Evolutionary conservation across 768 basidiomycete species (phyloP), one percentile per base, ranked within the genome.

Genomic region (Hysterangium stoloniferum): DNA sequence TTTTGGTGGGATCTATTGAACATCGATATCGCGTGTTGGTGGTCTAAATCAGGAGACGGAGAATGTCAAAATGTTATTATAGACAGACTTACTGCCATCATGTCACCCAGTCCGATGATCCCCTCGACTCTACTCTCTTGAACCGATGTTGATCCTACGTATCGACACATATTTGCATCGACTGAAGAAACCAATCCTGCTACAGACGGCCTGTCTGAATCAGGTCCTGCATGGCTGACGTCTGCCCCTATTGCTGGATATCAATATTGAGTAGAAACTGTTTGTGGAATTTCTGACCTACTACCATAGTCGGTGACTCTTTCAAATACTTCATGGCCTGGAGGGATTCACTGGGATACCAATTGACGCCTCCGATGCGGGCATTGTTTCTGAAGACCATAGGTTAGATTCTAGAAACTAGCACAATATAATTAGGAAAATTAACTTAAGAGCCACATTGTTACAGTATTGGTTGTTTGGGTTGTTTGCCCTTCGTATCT

Each of bases 221-320:
- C 80, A 13, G 82, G 76, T 0, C 73, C 73, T 0, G 84, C 79
- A 54, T 88, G 85, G 6, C 76, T 71, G 0, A 86, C 67, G 47
- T 71, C 68, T 1, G 66, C 66, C 28, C 67, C 68, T 70, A 24
- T 20, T 25, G 9, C n/a, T 41, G 8, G 9, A 11, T 20, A 41
- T 41, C 22, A 12, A 11, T 41, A 20, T 20, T 8, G 9, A 11
- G 22, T 41, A 20, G 9, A 12, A 20, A 11, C 17, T 17, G 22
- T 8, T 9, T 8, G 20, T 12, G 8, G 12, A 41, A 12, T 22
- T 11, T 8, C 38, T n/a, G 9, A 50, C 63, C 54, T 47, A 70
- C 67, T 0, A 42, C n/a, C 52, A 68, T 59, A 63, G 68, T 67
- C 0, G 45, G 71, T 71, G 0, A 70, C 76, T 0, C 60, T 51